Base-by-base conservation (phyloP, 106 monocot species). In the Apostasia ramifera region DNA sequence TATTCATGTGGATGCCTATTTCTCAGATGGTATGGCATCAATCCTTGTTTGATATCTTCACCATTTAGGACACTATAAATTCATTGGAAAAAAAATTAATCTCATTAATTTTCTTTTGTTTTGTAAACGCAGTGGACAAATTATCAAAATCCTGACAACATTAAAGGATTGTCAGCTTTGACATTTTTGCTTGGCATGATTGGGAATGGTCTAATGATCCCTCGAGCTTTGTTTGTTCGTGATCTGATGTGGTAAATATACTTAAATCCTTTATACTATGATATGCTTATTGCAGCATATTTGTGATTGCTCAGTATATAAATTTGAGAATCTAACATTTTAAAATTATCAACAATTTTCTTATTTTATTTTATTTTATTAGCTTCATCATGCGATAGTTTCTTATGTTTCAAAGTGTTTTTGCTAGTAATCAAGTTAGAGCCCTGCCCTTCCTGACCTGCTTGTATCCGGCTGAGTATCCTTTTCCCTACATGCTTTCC, bases 181-280 rank as follows among this genome's bases (percentile, higher is more conserved):
- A 84, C 88, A 47, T 81, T 95, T 85, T 54, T 95, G 60, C 84
- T 95, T 64, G 82, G 79, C 26, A 95, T 95, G 95, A 81, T 91
- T 72, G 95, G 95, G 46, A 95, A 95, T 78, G 91, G 85, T 51
- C 76, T 88, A 63, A 83, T 95, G 95, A 81, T 95, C 66, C 95
- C 95, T 41, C 91, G 91, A 51, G 95, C 95, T 74, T 66, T 95
- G n/a, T 88, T 91, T 62, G 88, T 91, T 66, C 88, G 95, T 26
- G 95, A 95, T 73, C 81, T 95, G 8, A 95, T 95, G 95, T 95
- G 95, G 95, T 91, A 91, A 59, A 37, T 67, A 11, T 40, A 38
- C 59, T 59, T n/a, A 69, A 50, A 58, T 72, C 26, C 71, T 7
- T 63, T 63, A 63, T 44, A 53, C 11, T 7, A 53, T 53, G 53